phyloP scores from a whole-genome alignment of 345 rosid species.

The Eucalyptus virginea region DNA sequence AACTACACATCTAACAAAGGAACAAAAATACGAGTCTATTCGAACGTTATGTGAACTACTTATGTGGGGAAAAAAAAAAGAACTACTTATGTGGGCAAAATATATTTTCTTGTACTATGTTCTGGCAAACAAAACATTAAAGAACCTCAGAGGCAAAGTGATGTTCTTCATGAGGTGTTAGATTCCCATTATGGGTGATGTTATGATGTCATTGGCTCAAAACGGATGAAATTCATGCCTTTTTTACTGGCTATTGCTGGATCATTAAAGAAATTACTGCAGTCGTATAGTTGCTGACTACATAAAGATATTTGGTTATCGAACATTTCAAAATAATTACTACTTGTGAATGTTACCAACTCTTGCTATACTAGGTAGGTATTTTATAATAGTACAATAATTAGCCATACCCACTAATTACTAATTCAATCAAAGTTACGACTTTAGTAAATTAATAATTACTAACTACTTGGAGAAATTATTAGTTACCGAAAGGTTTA shows the following conservation, averaged over 20 bases:
- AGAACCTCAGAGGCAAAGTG: neutral
- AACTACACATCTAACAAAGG: neutral
- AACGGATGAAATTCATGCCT: neutral
- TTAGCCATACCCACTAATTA: too few species aligned
- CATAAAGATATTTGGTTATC: neutral
- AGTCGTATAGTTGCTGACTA: neutral
- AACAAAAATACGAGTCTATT: neutral
- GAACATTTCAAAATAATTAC: too few species aligned
- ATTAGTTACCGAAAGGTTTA: too few species aligned
- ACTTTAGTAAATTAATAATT: too few species aligned
- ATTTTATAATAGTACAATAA: too few species aligned
- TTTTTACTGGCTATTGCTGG: neutral
- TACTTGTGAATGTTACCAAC: too few species aligned
- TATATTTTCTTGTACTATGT: neutral
- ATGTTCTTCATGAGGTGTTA: neutral
- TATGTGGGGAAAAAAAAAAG: neutral
- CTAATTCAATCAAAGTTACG: too few species aligned
- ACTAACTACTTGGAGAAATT: too few species aligned
- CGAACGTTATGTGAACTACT: neutral
- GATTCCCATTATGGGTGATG: neutral
- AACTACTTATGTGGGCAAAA: neutral
- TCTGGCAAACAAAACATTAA: neutral
- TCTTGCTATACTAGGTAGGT: too few species aligned
- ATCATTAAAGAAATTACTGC: neutral
- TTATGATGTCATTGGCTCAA: rapidly evolving